A percentile compares a stretch with the other conserved stretches of the same genome.
Conservation (phyloP, 257 asterid species). For the Fraxinus pennsylvanica region DNA sequence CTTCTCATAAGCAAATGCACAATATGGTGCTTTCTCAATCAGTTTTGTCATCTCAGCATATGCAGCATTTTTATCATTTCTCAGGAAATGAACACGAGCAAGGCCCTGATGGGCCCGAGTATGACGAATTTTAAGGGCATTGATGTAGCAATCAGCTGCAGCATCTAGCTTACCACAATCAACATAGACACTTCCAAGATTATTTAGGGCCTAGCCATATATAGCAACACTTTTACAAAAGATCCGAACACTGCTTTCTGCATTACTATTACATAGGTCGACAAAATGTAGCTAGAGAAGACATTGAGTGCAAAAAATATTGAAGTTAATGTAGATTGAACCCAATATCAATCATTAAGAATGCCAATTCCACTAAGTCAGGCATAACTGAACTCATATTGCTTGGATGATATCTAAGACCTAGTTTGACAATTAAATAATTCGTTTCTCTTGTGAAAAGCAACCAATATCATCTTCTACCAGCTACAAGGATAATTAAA, state of each 20-base stretch:
- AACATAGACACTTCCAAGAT: constrained; percentile 92
- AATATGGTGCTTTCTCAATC: constrained; percentile 81
- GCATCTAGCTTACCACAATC: constrained; percentile 83
- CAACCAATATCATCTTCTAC: neutral
- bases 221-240: constrained; percentile 12
- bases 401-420: neutral
- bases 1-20: constrained; percentile 93
- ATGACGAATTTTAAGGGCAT: constrained; percentile 88
- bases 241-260: neutral
- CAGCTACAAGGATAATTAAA: neutral
- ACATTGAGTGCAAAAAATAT: neutral
- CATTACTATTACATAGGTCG: neutral
- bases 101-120: constrained; percentile 99
- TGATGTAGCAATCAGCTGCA: constrained; percentile 95
- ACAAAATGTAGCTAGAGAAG: neutral
- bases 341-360: neutral
- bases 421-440: neutral
- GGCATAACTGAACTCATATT: neutral
- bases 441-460: neutral
- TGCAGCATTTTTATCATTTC: constrained; percentile 81
- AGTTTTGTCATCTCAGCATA: constrained; percentile 91
- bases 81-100: constrained; percentile 90
- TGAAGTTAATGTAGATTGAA: neutral
- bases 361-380: neutral
- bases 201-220: constrained; percentile 76